Evolutionary conservation across 169 alveolate genomes (phyloP), one percentile per base, ranked within the genome.

Genomic region (Eimeria mitis): DNA sequence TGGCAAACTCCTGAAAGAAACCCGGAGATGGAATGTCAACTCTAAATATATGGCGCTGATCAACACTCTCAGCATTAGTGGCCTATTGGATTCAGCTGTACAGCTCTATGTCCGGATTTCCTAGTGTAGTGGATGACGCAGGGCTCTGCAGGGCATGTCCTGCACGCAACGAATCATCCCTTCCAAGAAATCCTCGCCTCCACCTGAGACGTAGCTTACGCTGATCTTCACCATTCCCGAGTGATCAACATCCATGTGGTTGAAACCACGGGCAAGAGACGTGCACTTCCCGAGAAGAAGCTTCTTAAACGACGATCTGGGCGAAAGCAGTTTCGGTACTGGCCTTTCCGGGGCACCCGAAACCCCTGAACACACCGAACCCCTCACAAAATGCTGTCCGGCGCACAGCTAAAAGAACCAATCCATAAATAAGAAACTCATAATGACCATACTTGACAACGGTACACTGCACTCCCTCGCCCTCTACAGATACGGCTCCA

Each of bases 1-100:
- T 76, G 34, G 96, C 96, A 89, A 95, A 95, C 63, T 95, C 94
- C 96, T 95, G 95, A 23, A 47, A 28, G 54, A 19, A 52, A 56
- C 25, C n/a, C 13, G 28, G 42, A 5, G 8, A 78, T n/a, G 47
- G 54, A 44, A n/a, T 49, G n/a, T n/a, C 70, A 78, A 49, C 54
- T 31, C 14, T 40, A 4, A 31, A 25, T 6, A 40, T 73, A 23
- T 19, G 25, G n/a, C n/a, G n/a, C n/a, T 16, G 49, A 59, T 21
- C 68, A 37, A 70, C 11, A 31, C 9, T 8, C 13, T 25, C 47
- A 31, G 37, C 47, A 25, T 31, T 0, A 68, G 47, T 13, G 34
- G 11, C 44, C 44, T 34, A 0, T 34, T 31, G 23, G 78, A 31
- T 1, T 68, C 44, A 68, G 78, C 0, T 34, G 78, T 34, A 54